Base-by-base conservation (phyloP, 2,329 filamentous ascomycete genomes). In the Amauroascus verrucosus region DNA sequence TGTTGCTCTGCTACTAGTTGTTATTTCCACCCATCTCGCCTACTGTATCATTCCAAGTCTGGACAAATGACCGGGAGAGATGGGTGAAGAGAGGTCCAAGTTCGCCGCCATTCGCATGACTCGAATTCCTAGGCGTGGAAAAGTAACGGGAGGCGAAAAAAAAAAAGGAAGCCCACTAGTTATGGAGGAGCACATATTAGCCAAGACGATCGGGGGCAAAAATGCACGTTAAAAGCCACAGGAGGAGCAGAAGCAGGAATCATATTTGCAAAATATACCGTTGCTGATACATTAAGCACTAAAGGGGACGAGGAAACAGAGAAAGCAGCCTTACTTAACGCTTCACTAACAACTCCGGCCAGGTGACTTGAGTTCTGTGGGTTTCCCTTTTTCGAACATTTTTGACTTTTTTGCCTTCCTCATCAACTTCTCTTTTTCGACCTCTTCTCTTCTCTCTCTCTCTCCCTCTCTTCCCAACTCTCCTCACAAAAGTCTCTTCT, bases 111-210 rank as follows among this genome's bases (percentile, higher is more conserved):
- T 32, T 33, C 45, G 45, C 8, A 49, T 9, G 48, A 22, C 18
- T 11, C 13, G 22, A 18, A 37, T 24, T 11, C 33, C 11, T 48
- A 38, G 48, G 38, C 20, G 13, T 41, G 33, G 22, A 28, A 33
- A 24, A 43, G 22, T 20, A 38, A 32, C 50, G 50, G 50, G 50
- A 52, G 50, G 50, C 50, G 41, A 52, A 52, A 44, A 51, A 52
- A 52, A 44, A 51, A 38, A 14, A 22, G 2, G 16, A 38, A 37
- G 18, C 40, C 38, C 30, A 38, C 28, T 37, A 2, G 7, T n/a
- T 14, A 16, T 7, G 13, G 22, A 49, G 24, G 11, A 33, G 14
- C 30, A 11, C 33, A 37, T 37, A 14, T 13, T 16, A 37, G 1
- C 40, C 5, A 14, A n/a, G 6, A 18, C 4, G 37, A 5, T 6